Evolutionary conservation across 441 rosid genomes (phyloP), one percentile per base, ranked within the genome.

Genomic region (Caryocar brasiliense): DNA sequence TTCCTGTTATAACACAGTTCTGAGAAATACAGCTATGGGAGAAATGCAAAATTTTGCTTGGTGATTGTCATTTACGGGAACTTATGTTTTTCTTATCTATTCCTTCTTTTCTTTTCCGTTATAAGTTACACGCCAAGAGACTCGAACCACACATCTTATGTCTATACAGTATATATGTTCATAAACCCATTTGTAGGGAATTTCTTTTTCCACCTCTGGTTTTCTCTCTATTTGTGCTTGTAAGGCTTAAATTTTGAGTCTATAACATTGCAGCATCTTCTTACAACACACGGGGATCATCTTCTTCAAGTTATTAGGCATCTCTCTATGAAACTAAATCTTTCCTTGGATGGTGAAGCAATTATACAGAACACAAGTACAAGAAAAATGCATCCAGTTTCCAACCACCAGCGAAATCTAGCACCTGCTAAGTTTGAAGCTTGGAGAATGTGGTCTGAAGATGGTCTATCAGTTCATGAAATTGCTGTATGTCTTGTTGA

Each of bases 381-480:
- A 1, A 58, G 51, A 40, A 58, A 64, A 32, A 45, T 37, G 36
- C 23, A 21, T 50, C 38, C 41, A 4, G 33, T 23, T 28, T 21
- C 61, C 49, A 64, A 36, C 56, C 34, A 35, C 15, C 54, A 41
- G 30, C 49, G 51, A 39, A 72, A 61, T 26, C 17, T 72, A 48
- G 2, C 67, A 14, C 57, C 73, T 4, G 78, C 78, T 0, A 76
- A 76, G 52, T 47, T 30, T 17, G 75, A 72, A 56, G 78, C 81
- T 36, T 76, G 81, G 81, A 72, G 53, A 51, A 58, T 66, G 74
- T 76, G 81, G 81, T 61, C 51, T 40, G 71, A 66, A 57, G 67
- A 69, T 40, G 74, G 76, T 45, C 62, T 66, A 19, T 53, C 81
- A 37, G 28, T 76, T 40, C 58, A 64, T 26, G 47, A 41, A 49